Evolutionary conservation across 2,329 filamentous ascomycete genomes (phyloP).

Genomic region (Phoma herbarum): DNA sequence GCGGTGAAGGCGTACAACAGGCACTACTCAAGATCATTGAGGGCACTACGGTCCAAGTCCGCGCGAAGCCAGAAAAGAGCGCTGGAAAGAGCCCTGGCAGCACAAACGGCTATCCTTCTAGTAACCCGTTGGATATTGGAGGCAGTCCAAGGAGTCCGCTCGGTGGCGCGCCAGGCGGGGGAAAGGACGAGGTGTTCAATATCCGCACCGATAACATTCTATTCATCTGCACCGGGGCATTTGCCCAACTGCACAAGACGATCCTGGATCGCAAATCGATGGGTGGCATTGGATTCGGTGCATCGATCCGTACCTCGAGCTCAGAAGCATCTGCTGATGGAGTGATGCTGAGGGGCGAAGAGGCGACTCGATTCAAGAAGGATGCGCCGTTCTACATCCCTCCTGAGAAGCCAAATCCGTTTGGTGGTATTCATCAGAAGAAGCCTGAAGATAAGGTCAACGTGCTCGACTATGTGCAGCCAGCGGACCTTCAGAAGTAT

Average conservation of each 20-base stretch:
- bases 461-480: constrained; percentile 75
- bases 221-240: constrained; percentile 96
- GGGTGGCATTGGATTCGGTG: constrained; percentile 89
- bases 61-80: constrained; percentile 80
- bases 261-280: constrained; percentile 88
- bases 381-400: constrained; percentile 65
- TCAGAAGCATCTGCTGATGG: constrained; percentile 63
- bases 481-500: constrained; percentile 80
- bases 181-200: constrained; percentile 69
- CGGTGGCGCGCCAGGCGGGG: constrained; percentile 31
- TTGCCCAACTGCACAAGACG: constrained; percentile 88
- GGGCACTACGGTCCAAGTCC: constrained; percentile 90
- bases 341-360: constrained; percentile 67
- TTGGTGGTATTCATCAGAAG: constrained; percentile 30
- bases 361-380: constrained; percentile 64
- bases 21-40: constrained; percentile 95
- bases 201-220: constrained; percentile 96
- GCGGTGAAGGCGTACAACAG: constrained; percentile 96
- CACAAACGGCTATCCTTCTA: constrained; percentile 21
- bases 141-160: constrained; percentile 22
- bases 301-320: constrained; percentile 70
- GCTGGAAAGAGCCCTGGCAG: constrained; percentile 36
- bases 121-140: constrained; percentile 30
- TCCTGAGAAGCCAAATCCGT: constrained; percentile 35
- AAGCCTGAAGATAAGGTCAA: constrained; percentile 55